Evolutionary conservation across 2,329 filamentous ascomycete species (phyloP).

Genomic region (Purpureocillium lavendulum): DNA sequence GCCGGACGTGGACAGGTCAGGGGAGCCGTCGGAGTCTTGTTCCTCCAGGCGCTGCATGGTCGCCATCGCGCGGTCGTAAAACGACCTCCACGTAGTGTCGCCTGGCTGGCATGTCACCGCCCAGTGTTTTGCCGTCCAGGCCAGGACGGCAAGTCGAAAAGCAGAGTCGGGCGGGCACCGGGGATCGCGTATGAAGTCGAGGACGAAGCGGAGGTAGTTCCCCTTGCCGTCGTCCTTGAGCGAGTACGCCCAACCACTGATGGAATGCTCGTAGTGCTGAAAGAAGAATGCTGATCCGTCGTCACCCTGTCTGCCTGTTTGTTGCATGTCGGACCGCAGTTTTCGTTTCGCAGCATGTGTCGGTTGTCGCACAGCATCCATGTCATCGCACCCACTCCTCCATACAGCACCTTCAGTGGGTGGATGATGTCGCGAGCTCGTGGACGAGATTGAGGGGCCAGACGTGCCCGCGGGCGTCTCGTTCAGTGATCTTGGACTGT

Average conservation of each 20-base stretch:
- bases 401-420: too few relatives aligned
- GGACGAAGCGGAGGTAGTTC: conserved; percentile 2
- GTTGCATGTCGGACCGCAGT: too few relatives aligned
- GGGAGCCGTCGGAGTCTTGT: too few relatives aligned
- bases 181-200: background rate
- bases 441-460: background rate
- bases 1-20: too few relatives aligned
- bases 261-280: conserved; percentile 2
- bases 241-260: conserved; percentile 1
- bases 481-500: too few relatives aligned
- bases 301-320: background rate
- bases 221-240: conserved; percentile 3
- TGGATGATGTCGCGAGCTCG: too few relatives aligned
- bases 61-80: background rate
- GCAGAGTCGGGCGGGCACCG: background rate
- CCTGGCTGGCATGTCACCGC: background rate
- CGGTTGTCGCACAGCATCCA: too few relatives aligned
- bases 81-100: background rate
- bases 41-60: background rate
- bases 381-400: too few relatives aligned
- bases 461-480: too few relatives aligned
- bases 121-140: conserved; percentile 3
- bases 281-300: background rate
- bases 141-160: background rate
- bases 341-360: too few relatives aligned